A percentile compares a stretch with the other conserved stretches of the same genome.
phyloP scores from a whole-genome alignment of 2,329 filamentous ascomycete genomes.

The Botrytis cinerea region DNA sequence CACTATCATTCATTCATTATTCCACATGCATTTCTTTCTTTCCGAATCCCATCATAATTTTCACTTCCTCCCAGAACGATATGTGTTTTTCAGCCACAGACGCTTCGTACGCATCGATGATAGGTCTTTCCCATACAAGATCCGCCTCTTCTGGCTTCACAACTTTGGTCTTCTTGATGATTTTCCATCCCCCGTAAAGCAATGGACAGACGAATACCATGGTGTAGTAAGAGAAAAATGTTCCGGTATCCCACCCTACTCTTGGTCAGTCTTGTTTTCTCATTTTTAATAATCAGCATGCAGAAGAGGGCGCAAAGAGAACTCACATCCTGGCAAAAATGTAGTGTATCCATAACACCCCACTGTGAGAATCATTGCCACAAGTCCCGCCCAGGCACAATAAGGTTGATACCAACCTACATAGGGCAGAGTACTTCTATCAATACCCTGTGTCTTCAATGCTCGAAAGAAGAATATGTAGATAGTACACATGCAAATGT shows the following conservation, averaged over 20 bases:
- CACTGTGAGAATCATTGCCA: constrained; percentile 65
- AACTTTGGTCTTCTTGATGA: constrained; percentile 60
- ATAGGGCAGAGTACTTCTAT: constrained; percentile 66
- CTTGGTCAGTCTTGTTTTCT: background rate
- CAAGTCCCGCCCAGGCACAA: constrained; percentile 59
- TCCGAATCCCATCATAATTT: constrained; percentile 31
- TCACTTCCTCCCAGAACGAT: constrained; percentile 33
- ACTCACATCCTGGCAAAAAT: constrained; percentile 59
- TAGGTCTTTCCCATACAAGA: constrained; percentile 43
- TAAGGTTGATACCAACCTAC: constrained; percentile 63
- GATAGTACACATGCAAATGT: constrained; percentile 65
- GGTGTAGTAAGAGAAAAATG: constrained; percentile 71
- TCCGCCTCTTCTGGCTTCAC: constrained; percentile 54
- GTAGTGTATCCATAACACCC: constrained; percentile 74
- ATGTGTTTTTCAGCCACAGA: constrained; percentile 28
- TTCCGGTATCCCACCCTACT: constrained; percentile 61
- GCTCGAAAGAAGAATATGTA: constrained; percentile 73
- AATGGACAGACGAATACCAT: constrained; percentile 61
- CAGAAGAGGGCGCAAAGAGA: background rate
- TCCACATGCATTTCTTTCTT: constrained; percentile 30
- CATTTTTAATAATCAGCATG: background rate
- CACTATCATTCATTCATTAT: constrained; percentile 27
- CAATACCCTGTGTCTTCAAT: constrained; percentile 65
- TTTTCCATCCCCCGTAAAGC: constrained; percentile 69
- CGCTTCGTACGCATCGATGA: constrained; percentile 37